Base-by-base conservation (phyloP, 2,329 filamentous ascomycete genomes). In the Colletotrichum truncatum region DNA sequence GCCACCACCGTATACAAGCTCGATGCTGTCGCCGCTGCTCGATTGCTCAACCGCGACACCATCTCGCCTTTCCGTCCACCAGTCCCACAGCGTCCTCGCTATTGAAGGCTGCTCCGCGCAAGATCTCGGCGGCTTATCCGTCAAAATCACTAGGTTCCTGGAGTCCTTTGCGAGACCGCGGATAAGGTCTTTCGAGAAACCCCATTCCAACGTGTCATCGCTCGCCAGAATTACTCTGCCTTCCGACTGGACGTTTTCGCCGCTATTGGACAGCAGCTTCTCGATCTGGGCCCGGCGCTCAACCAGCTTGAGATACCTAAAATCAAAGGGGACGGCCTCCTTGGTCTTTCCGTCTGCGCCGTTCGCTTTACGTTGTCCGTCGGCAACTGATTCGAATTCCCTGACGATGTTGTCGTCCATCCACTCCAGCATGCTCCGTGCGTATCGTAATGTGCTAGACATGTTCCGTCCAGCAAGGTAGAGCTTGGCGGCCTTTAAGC, bases 401-500 rank as follows among this genome's bases (percentile, higher is more conserved):
- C 94, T 90, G 41, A 97, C 91, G 64, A 99, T 97, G 63, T 90
- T 91, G 73, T 98, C 94, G 74, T 98, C 94, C 94, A 99, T 98
- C 96, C 96, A 99, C 75, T 99, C 96, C 30, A 99, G 83, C 93
- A 99, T 97, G 76, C 95, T 98, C 70, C 94, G 87, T 25, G 95
- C 93, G 70, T 98, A 93, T 55, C 93, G 87, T 85, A 98, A 92
- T 0, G 94, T 97, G 67, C 93, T 94, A 63, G 93, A 91, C 68
- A 93, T 92, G 67, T 93, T 97, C 64, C 90, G 91, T 38, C 94
- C 94, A 1, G 94, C 95, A 43, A 99, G 83, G 74, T 94, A 98
- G 1, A 98, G 82, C 71, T 85, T 88, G 0, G 87, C 81, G 1
- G 81, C 78, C 58, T 82, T 82, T 14, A 91, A 78, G 1, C 79